Evolutionary conservation across 1,284 basidiomycete species (phyloP).

Genomic region (Ustilago crameri): DNA sequence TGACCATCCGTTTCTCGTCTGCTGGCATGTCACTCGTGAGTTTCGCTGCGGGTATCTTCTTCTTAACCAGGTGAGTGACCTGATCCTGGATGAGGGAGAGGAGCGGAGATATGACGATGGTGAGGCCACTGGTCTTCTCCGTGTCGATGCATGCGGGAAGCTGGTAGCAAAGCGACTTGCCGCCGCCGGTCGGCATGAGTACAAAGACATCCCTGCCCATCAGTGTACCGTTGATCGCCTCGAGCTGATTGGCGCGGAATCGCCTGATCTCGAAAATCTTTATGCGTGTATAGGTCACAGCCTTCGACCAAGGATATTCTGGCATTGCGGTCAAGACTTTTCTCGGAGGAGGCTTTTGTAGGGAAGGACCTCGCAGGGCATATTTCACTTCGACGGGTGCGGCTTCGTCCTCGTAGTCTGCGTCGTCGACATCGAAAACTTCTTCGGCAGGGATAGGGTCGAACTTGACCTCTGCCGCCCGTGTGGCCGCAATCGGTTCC

Average conservation of each 20-base stretch:
- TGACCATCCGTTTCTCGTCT: constrained; percentile 68
- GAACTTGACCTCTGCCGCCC: no score
- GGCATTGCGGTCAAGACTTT: constrained; percentile 8
- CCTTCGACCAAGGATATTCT: constrained; percentile 71
- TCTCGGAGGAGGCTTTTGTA: constrained; percentile 18
- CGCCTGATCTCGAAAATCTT: constrained; percentile 76
- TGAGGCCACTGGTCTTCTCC: constrained; percentile 81
- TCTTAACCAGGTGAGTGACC: constrained; percentile 77
- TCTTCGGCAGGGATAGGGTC: not conserved
- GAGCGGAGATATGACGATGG: constrained; percentile 89
- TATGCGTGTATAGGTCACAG: constrained; percentile 76
- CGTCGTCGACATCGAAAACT: constrained; percentile 2
- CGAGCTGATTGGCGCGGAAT: constrained; percentile 87
- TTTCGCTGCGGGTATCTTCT: constrained; percentile 78
- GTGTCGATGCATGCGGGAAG: constrained; percentile 84
- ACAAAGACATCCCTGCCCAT: constrained; percentile 88
- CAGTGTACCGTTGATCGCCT: constrained; percentile 85
- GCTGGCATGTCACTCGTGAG: constrained; percentile 75
- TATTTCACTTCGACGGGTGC: constrained; percentile 25
- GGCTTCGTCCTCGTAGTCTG: constrained; percentile 10
- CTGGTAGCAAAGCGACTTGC: constrained; percentile 77
- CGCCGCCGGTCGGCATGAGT: constrained; percentile 96
- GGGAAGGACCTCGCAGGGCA: constrained; percentile 27
- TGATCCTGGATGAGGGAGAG: constrained; percentile 92
- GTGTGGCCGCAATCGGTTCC: not conserved